These are phyloP conservation scores for Cynanchum wilfordii DNA, from an alignment of 257 asterid species.

Conservation along the genomic window DNA sequence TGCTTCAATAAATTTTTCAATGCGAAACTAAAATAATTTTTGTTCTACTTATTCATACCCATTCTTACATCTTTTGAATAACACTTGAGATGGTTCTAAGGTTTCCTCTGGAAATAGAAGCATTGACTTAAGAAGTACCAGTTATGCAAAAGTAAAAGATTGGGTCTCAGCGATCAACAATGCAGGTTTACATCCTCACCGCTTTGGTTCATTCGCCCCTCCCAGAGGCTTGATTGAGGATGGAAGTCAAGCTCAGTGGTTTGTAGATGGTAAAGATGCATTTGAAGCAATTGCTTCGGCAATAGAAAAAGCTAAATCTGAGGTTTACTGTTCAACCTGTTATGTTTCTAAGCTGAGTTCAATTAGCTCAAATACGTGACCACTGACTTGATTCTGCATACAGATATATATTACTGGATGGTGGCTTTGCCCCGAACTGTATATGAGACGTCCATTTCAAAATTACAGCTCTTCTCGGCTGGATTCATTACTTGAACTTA, in stretches of 20 bases:
- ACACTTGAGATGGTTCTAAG: constrained; percentile 33
- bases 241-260: constrained; percentile 94
- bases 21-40: not conserved
- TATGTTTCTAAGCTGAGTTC: constrained; percentile 1
- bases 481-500: constrained; percentile 74
- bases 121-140: constrained; percentile 60
- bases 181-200: constrained; percentile 67
- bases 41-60: not conserved
- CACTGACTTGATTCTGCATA: constrained; percentile 12
- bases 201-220: constrained; percentile 80
- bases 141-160: constrained; percentile 48
- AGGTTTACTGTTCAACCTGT: constrained; percentile 44
- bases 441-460: constrained; percentile 77
- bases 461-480: constrained; percentile 64
- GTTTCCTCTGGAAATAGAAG: constrained; percentile 61
- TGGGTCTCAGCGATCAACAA: constrained; percentile 80
- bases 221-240: constrained; percentile 72
- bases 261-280: constrained; percentile 82
- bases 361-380: constrained; percentile 15
- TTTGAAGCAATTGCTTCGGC: constrained; percentile 88
- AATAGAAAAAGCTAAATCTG: constrained; percentile 75
- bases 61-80: not conserved
- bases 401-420: constrained; percentile 96
- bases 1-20: not conserved
- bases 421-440: constrained; percentile 99